phyloP scores from a whole-genome alignment of 2,329 filamentous ascomycete species.

The Fusarium hostae region DNA sequence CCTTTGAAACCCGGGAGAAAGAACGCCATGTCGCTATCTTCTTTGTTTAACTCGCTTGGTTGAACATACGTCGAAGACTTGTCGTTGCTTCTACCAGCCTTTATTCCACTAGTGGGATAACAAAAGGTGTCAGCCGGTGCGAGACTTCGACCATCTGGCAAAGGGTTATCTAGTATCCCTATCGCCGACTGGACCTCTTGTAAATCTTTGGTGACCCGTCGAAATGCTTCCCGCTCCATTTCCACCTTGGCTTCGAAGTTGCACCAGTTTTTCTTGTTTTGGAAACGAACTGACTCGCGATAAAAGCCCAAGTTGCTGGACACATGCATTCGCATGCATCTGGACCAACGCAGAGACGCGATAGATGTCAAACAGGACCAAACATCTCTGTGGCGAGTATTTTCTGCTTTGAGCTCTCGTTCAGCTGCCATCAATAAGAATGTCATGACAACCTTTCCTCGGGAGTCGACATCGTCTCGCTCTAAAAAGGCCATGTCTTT shows the following conservation, averaged over 20 bases:
- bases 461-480: not conserved
- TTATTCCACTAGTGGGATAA: not conserved
- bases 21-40: accelerated
- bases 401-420: not conserved
- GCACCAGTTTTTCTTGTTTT: not conserved
- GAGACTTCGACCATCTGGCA: not conserved
- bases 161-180: not conserved
- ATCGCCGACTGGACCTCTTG: not conserved
- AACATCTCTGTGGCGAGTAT: not conserved
- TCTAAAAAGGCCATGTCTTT: not conserved
- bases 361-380: not conserved
- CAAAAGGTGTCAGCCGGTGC: not conserved
- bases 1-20: not conserved
- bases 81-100: not conserved
- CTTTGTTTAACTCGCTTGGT: accelerated
- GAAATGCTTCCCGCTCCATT: not conserved
- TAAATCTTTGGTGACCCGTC: not conserved
- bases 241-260: not conserved
- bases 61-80: accelerated
- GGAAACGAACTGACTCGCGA: not conserved
- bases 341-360: not conserved
- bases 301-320: not conserved
- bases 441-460: not conserved
- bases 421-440: not conserved
- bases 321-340: too few relatives aligned